Conservation (phyloP, 257 asterid species). For the Petunia axillaris region DNA sequence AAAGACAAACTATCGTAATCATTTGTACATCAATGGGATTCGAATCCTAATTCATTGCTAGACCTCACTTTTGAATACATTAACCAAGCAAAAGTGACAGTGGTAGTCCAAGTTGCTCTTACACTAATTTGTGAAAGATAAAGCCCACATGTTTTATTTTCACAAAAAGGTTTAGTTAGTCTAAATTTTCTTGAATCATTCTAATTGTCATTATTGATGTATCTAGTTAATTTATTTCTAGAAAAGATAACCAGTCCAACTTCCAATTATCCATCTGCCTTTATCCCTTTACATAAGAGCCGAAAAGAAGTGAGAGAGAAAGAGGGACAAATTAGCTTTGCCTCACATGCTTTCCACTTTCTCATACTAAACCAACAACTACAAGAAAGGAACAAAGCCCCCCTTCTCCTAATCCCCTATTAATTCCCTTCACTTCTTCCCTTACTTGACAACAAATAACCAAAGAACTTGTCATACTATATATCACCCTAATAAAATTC, state of each 20-base stretch:
- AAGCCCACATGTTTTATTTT: conserved; percentile 14
- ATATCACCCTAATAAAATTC: conserved; percentile 32
- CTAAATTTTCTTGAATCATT: conserved; percentile 14
- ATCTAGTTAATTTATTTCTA: conserved; percentile 36
- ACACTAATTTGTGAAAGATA: conserved; percentile 18
- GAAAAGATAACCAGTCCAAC: conserved; percentile 65
- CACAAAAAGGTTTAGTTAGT: neutral
- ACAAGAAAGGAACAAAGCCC: conserved; percentile 85
- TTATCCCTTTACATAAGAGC: conserved; percentile 53
- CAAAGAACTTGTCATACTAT: neutral
- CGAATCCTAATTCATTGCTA: no score
- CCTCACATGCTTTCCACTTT: conserved; percentile 92
- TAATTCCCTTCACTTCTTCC: conserved; percentile 41
- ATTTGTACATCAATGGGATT: no score
- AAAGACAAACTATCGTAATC: no score
- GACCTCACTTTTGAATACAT: no score
- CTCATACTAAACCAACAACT: conserved; percentile 66
- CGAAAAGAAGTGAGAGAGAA: conserved; percentile 31
- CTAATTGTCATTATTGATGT: neutral
- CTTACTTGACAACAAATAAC: conserved; percentile 18
- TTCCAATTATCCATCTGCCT: conserved; percentile 53
- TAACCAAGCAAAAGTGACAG: neutral
- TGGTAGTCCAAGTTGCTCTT: neutral
- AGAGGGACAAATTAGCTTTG: conserved; percentile 85
- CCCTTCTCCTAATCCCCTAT: conserved; percentile 38